phyloP scores from a whole-genome alignment of 768 basidiomycete species.

The Suillus luteus region DNA sequence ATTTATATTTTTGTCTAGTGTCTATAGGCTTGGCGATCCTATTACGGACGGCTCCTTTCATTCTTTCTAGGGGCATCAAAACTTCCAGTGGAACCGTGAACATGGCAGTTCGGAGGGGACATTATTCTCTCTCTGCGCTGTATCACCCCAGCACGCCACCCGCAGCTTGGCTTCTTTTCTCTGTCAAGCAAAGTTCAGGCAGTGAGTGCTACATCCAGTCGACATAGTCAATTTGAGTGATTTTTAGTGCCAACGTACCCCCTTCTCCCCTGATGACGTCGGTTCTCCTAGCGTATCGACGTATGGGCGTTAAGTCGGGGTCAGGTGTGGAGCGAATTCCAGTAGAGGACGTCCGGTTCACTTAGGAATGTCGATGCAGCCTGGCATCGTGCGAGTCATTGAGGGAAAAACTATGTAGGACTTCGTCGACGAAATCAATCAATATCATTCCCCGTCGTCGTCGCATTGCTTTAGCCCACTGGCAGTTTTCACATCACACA shows the following conservation, averaged over 20 bases:
- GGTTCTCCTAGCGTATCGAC: not conserved
- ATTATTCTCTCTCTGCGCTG: not conserved
- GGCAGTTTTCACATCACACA: not conserved
- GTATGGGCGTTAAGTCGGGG: not conserved
- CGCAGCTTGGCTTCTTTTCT: not conserved
- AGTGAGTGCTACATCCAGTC: not conserved
- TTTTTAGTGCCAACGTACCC: not conserved
- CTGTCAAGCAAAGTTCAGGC: not conserved
- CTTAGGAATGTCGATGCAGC: not conserved
- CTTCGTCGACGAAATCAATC: not conserved
- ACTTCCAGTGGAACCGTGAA: not conserved
- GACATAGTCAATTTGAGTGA: not conserved
- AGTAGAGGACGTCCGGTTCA: not conserved
- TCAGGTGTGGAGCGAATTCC: not conserved
- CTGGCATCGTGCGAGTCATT: not conserved
- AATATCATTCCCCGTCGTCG: not conserved
- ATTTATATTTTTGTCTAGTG: not conserved
- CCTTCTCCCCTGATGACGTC: not conserved
- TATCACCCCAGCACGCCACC: not conserved
- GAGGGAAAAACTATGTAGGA: not conserved
- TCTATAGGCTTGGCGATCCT: not conserved
- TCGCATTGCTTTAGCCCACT: not conserved
- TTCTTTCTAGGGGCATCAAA: not conserved
- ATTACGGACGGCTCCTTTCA: not conserved
- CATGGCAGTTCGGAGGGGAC: not conserved